A percentile compares a stretch with the other conserved stretches of the same genome.
These are phyloP conservation scores for Vigna reflexopilosa DNA, from an alignment of 306 rosid genomes.

Conservation along the genomic window DNA sequence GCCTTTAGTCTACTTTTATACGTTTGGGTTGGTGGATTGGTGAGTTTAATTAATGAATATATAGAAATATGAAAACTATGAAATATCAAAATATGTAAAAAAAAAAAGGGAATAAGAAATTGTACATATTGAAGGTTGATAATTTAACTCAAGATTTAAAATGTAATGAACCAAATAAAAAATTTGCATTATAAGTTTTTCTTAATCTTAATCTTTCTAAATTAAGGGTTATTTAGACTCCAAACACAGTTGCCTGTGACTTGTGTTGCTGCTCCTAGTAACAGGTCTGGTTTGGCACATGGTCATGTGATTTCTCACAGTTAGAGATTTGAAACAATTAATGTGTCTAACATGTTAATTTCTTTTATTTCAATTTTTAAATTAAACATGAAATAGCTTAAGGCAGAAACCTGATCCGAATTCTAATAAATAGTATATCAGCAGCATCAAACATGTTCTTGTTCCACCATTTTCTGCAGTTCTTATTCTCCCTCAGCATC, in stretches of 20 bases:
- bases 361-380: not conserved
- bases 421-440: constrained; percentile 39
- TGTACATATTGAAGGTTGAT: no score
- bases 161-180: no score
- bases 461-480: not conserved
- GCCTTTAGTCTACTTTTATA: no score
- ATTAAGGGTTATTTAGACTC: not conserved
- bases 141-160: no score
- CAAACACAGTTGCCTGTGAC: constrained; percentile 5
- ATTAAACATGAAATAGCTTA: not conserved
- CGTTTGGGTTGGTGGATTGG: no score
- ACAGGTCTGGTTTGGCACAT: constrained; percentile 38
- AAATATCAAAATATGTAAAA: no score
- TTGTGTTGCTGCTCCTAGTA: not conserved
- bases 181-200: no score
- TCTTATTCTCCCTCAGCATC: not conserved
- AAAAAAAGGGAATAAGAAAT: no score
- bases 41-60: no score
- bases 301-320: constrained; percentile 35
- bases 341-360: constrained; percentile 2
- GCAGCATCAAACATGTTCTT: constrained; percentile 40
- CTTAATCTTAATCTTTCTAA: no score
- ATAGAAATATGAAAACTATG: no score
- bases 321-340: constrained; percentile 5
- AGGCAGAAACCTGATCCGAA: constrained; percentile 7